Evolutionary conservation across 2,329 filamentous ascomycete genomes (phyloP), one percentile per base, ranked within the genome.

Genomic region (Colletotrichum gigasporum): DNA sequence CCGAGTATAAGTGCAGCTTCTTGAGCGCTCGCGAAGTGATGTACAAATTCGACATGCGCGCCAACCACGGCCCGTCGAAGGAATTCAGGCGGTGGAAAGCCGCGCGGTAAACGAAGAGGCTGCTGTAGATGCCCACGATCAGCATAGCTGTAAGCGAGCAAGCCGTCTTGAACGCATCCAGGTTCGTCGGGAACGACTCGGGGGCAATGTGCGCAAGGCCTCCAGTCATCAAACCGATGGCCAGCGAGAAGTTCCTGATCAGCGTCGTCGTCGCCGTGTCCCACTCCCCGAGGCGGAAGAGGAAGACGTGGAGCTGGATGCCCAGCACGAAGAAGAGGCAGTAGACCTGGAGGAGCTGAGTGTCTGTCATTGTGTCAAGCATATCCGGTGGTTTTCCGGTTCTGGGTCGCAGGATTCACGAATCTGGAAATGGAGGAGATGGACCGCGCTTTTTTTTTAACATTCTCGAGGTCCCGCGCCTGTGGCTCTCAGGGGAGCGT

Each of bases 31-130:
- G 69, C 4, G 41, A 62, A 2, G 72, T 72, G 6, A 70, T 54
- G 56, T 55, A 60, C 24, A 52, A 66, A 11, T 72, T 74, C 5
- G 69, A 74, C n/a, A 72, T 45, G 5, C 69, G 67, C 14, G 70
- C 72, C 9, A 52, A 11, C 26, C 73, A 72, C 1, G 73, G 74
- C 0, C 74, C 73, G 0, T 72, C 67, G 22, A 74, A 76, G 2
- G 59, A 51, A n/a, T 70, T 68, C 32, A 76, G 37, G 2, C 68
- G 68, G 41, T 75, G 72, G 18, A 75, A 72, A 2, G 58, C 51
- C 11, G 61, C 63, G 6, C 70, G 63, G 42, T 71, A 72, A 10
- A 63, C 39, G 2, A 69, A 20, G 10, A 73, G 55, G 48, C 72
- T 73, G 35, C 12, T 48, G 41, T 58, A 69, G 4, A 68, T 51